These are phyloP conservation scores for Tilletia horrida DNA, from an alignment of 1,284 basidiomycete genomes.

Conservation along the genomic window DNA sequence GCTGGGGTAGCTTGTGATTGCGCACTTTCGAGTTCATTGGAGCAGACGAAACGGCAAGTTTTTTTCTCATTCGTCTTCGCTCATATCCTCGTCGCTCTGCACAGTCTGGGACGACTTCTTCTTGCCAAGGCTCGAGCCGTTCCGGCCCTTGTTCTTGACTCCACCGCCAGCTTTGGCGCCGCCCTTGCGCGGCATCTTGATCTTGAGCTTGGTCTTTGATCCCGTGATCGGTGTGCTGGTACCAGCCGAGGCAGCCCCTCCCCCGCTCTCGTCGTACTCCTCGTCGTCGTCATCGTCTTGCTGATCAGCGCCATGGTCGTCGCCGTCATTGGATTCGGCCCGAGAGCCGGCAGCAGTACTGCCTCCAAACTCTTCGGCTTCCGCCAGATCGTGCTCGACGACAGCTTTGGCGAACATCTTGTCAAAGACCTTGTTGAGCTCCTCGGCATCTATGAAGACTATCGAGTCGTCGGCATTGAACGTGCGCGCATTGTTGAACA, in stretches of 20 bases:
- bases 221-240: not conserved
- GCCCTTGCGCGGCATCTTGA: not conserved
- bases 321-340: not conserved
- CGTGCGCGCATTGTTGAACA: slow-evolving; percentile 83
- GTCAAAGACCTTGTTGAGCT: slow-evolving; percentile 50
- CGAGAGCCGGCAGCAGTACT: slow-evolving; percentile 5
- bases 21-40: not conserved
- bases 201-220: slow-evolving; percentile 15
- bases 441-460: slow-evolving; percentile 81
- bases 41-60: not conserved
- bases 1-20: not conserved
- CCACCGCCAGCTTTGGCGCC: not conserved
- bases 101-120: not conserved
- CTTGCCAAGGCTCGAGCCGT: not conserved
- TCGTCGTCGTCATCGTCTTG: slow-evolving; percentile 16
- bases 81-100: slow-evolving; percentile 12
- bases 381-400: slow-evolving; percentile 36
- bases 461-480: slow-evolving; percentile 67
- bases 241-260: not conserved
- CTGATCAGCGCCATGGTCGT: not conserved
- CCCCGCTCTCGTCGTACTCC: slow-evolving; percentile 8
- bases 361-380: slow-evolving; percentile 23
- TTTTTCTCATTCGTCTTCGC: slow-evolving; percentile 8
- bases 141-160: not conserved
- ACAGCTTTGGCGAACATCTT: slow-evolving; percentile 41